Conservation (phyloP, 2,329 filamentous ascomycete genomes). For the Colletotrichum ledebouriae region DNA sequence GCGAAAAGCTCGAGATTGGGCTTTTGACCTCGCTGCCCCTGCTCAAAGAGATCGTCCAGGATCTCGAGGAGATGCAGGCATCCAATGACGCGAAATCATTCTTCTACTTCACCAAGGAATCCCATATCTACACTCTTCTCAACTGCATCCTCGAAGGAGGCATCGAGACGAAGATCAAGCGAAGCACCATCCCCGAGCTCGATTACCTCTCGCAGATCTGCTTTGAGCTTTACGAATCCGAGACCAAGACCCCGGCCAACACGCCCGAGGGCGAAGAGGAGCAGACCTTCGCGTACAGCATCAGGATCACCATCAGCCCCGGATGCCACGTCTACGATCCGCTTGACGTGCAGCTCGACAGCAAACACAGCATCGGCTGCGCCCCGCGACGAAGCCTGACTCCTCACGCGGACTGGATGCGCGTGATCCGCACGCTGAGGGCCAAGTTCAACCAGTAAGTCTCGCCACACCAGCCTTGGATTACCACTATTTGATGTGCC, state of each 20-base stretch:
- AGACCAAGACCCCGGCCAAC: constrained; percentile 72
- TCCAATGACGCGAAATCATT: constrained; percentile 95
- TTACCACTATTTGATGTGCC: background rate
- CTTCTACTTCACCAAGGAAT: constrained; percentile 99
- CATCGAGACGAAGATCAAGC: constrained; percentile 95
- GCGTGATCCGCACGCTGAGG: constrained; percentile 94
- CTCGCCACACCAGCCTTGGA: background rate
- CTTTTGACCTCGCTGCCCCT: constrained; percentile 92
- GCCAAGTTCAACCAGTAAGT: constrained; percentile 95
- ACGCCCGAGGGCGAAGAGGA: constrained; percentile 64
- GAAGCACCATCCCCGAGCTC: constrained; percentile 94
- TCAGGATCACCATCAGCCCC: constrained; percentile 94
- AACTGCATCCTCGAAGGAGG: constrained; percentile 99
- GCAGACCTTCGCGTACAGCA: constrained; percentile 90
- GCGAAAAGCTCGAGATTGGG: constrained; percentile 98
- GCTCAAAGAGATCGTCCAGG: constrained; percentile 95
- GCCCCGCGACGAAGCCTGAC: constrained; percentile 92
- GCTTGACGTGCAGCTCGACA: constrained; percentile 95
- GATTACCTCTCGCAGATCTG: constrained; percentile 98
- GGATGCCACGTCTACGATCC: constrained; percentile 98
- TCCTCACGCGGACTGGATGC: constrained; percentile 93
- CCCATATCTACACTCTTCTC: constrained; percentile 96
- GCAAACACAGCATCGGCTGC: constrained; percentile 95
- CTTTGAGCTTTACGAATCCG: constrained; percentile 97
- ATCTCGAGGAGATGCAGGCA: constrained; percentile 96